phyloP scores from a whole-genome alignment of 1,139 yeast species.

The Hansenula lynferdii region DNA sequence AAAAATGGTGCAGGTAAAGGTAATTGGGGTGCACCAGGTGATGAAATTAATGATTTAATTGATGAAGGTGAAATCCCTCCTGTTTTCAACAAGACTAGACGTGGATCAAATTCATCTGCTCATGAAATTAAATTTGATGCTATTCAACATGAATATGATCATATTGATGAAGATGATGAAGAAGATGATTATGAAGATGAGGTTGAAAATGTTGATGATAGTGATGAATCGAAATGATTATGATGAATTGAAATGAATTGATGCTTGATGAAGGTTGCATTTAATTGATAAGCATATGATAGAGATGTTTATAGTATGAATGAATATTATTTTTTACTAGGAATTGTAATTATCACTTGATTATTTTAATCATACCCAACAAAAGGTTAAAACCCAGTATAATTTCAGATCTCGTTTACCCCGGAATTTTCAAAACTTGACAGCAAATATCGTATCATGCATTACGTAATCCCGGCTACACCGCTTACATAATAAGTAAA shows the following conservation, averaged over 20 bases:
- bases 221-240: constrained; percentile 11
- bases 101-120: constrained; percentile 38
- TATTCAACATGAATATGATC: constrained; percentile 21
- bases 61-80: constrained; percentile 38
- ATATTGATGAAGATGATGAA: constrained; percentile 3
- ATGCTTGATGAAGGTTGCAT: too few species aligned
- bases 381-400: too few species aligned
- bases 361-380: too few species aligned
- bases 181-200: constrained; percentile 1
- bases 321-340: too few species aligned
- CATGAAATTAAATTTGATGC: constrained; percentile 31
- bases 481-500: too few species aligned
- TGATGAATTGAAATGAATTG: background rate
- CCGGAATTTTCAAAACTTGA: too few species aligned
- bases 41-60: constrained; percentile 50
- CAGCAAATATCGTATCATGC: too few species aligned
- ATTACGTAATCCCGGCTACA: too few species aligned
- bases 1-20: constrained; percentile 82
- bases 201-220: constrained; percentile 9
- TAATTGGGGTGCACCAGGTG: constrained; percentile 72
- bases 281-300: too few species aligned
- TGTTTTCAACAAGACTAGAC: constrained; percentile 33
- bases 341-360: too few species aligned
- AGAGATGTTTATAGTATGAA: too few species aligned
- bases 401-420: too few species aligned